Base-by-base conservation (phyloP, 2,329 filamentous ascomycete genomes). In the Talaromyces sp. region DNA sequence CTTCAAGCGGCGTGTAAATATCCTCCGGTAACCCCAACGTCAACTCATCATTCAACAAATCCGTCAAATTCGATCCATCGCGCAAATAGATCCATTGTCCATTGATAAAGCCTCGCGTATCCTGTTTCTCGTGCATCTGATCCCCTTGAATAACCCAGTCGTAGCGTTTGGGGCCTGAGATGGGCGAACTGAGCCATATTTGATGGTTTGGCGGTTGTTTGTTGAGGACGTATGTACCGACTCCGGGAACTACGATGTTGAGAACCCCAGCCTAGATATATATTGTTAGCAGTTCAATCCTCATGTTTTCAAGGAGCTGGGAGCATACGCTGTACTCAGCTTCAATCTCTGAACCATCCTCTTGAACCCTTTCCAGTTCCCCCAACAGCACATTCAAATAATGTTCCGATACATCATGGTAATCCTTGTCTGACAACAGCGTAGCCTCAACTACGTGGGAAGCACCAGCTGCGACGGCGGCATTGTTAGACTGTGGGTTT, bases 171-270 rank as follows among this genome's bases (percentile, higher is more conserved):
- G 94, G 94, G 0, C 94, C 94, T 5, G 89, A 92, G 56, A 91
- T 79, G 3, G 94, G 94, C 43, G 91, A 96, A 37, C 90, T 94
- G 46, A 97, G 84, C 94, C 94, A 99, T 70, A 99, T 96, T 72
- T 87, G 94, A 80, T 91, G 94, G 80, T 97, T 97, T 19, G 93
- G 91, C 0, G 94, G 94, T 74, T 99, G 94, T 76, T 99, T 99
- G 83, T 99, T 99, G 77, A 99, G 83, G 60, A 99, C 89, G 71
- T 95, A 99, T 31, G 85, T 93, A 62, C 92, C 91, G 53, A 84
- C 79, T 11, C 81, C 78, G 1, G 85, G 84, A 65, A 89, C 84
- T 6, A 78, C 80, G 67, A 97, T 80, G 62, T 86, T 91, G 65
- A 97, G 81, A 57, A 97, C 91, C 57, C 94, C 93, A 56, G 90